Evolutionary conservation across 495 filamentous ascomycete species (phyloP), one percentile per base, ranked within the genome.

Genomic region (Filosporella fistucella): DNA sequence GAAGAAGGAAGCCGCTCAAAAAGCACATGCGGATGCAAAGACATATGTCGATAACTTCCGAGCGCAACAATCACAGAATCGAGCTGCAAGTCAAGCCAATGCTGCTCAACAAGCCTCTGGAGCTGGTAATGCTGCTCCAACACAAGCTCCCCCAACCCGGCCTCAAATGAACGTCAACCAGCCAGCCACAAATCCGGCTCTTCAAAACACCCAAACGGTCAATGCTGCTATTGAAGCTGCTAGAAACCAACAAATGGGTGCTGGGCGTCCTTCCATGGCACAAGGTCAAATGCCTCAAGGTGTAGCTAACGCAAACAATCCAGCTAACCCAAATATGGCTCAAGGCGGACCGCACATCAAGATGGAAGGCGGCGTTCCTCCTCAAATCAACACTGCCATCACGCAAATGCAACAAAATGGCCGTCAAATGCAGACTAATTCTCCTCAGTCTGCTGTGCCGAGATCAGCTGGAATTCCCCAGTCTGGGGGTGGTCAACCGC

Each of bases 181-280:
- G 24, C 24, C 45, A 12, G 47, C 49, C 5, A 30, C 43, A 12
- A 62, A 56, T 39, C 49, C 55, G 2, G 45, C 58, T 17, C 33
- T 54, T 9, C 55, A 56, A 26, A 51, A 34, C 28, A 52, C 66
- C 8, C 63, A 68, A 16, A 60, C 68, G 22, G 62, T 76, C 21
- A 74, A 68, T 55, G 71, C 71, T 8, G 74, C 72, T 20, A 68
- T 76, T 52, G 72, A 77, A 47, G 69, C 69, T 8, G 74, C 73
- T 33, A 72, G 74, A 60, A 75, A 68, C 22, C 69, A 74, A 40
- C 74, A 76, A 47, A 42, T 72, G 45, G 32, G 61, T 61, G 29
- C 61, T 49, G 3, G 56, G 54, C 14, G 63, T 51, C 44, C 65
- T 64, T 17, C 49, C 56, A 47, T 58, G 28, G 4, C 16, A 32